Percentiles rank a stretch among this genome's conserved stretches.
These are phyloP conservation scores for Cutaneotrichosporon dermatis DNA, from an alignment of 1,284 basidiomycete species.

Conservation along the genomic window DNA sequence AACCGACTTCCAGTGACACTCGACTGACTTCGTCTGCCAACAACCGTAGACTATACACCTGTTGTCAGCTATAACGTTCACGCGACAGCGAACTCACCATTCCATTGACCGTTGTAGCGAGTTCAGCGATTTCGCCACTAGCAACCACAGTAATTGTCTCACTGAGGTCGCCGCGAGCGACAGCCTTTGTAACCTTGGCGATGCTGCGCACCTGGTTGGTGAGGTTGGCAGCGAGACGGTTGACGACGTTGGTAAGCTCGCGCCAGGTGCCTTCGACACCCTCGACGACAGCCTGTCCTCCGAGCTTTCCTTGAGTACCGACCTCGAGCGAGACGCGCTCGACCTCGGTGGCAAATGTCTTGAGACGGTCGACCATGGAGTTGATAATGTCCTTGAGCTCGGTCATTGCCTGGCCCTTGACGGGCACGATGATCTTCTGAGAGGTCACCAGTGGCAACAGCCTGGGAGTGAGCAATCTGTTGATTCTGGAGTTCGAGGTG, in stretches of 20 bases:
- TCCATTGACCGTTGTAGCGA: conserved; percentile 97
- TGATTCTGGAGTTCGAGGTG: too few relatives aligned
- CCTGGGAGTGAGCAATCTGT: conserved; percentile 43
- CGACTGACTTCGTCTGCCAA: conserved; percentile 94
- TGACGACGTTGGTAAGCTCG: conserved; percentile 82
- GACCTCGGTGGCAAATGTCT: conserved; percentile 54
- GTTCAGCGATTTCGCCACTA: conserved; percentile 89
- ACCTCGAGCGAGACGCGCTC: conserved; percentile 70
- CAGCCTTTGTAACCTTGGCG: conserved; percentile 94
- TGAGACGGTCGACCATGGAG: conserved; percentile 70
- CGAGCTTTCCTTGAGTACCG: conserved; percentile 87
- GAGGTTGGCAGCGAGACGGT: conserved; percentile 87
- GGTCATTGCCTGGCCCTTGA: conserved; percentile 94
- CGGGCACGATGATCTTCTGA: conserved; percentile 93
- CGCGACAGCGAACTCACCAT: conserved; percentile 58
- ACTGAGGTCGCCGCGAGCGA: conserved; percentile 88
- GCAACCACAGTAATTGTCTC: conserved; percentile 97
- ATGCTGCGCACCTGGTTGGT: conserved; percentile 94
- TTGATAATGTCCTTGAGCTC: conserved; percentile 98
- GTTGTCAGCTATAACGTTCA: background rate
- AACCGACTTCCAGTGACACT: conserved; percentile 90
- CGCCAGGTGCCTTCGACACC: conserved; percentile 94
- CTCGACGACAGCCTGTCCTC: conserved; percentile 84
- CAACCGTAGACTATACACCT: conserved; percentile 73
- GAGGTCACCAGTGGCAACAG: conserved; percentile 91